phyloP scores from a whole-genome alignment of 306 rosid species.

The Argentina anserina region DNA sequence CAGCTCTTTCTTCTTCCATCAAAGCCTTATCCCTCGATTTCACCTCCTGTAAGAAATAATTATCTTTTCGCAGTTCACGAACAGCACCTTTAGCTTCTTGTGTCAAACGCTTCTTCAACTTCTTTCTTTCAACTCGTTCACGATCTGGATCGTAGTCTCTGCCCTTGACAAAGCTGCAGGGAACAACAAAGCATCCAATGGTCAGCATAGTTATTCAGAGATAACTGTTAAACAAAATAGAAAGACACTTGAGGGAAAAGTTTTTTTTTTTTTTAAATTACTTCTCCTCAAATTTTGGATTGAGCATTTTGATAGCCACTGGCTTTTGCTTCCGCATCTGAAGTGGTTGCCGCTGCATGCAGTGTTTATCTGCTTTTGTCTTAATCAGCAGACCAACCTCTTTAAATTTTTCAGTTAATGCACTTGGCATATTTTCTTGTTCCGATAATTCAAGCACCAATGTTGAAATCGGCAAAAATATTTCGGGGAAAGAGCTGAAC shows the following conservation, averaged over 20 bases:
- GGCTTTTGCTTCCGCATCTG: slow-evolving; percentile 88
- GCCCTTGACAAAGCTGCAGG: slow-evolving; percentile 77
- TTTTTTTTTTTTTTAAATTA: slow-evolving; percentile 27
- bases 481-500: slow-evolving; percentile 78
- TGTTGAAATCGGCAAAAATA: slow-evolving; percentile 56
- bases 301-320: slow-evolving; percentile 67
- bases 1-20: slow-evolving; percentile 61
- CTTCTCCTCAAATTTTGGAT: slow-evolving; percentile 83
- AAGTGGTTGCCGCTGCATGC: slow-evolving; percentile 61
- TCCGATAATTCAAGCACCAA: slow-evolving; percentile 47
- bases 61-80: slow-evolving; percentile 88
- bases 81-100: slow-evolving; percentile 78
- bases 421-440: slow-evolving; percentile 48
- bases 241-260: not conserved
- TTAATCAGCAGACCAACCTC: slow-evolving; percentile 52
- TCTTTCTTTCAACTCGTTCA: slow-evolving; percentile 56
- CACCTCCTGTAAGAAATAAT: slow-evolving; percentile 62
- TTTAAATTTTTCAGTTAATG: slow-evolving; percentile 44
- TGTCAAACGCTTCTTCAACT: slow-evolving; percentile 55
- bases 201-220: slow-evolving; percentile 12
- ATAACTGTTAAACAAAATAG: not conserved
- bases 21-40: slow-evolving; percentile 58
- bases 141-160: slow-evolving; percentile 87
- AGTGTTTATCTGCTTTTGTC: slow-evolving; percentile 47
- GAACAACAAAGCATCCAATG: slow-evolving; percentile 22